phyloP scores from a whole-genome alignment of 768 basidiomycete species.

The Tephrocybe sp. region DNA sequence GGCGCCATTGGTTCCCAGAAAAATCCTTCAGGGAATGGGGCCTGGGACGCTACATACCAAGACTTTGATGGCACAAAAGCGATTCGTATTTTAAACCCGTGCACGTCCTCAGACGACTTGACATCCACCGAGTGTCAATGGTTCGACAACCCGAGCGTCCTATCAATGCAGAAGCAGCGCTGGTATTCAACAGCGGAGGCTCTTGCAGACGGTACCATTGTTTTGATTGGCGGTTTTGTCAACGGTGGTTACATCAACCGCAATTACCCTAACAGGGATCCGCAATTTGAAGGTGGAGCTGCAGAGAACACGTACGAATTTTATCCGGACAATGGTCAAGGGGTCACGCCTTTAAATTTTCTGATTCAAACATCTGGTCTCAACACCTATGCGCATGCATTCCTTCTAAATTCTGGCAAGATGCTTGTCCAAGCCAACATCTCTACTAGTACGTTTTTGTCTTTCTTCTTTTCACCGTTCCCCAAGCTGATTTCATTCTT shows the following conservation, averaged over 20 bases:
- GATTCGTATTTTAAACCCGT: conserved; percentile 83
- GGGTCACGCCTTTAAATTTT: conserved; percentile 61
- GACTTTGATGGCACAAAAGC: conserved; percentile 83
- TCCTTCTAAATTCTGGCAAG: conserved; percentile 72
- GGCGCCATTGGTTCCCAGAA: conserved; percentile 54
- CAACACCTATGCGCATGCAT: conserved; percentile 75
- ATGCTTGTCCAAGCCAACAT: conserved; percentile 83
- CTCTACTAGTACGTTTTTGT: conserved; percentile 59
- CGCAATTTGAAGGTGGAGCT: conserved; percentile 60
- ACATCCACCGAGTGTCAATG: conserved; percentile 55
- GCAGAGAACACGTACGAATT: conserved; percentile 86
- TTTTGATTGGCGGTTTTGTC: conserved; percentile 79
- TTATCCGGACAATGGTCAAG: conserved; percentile 59
- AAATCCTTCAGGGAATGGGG: conserved; percentile 43
- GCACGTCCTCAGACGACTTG: conserved; percentile 48
- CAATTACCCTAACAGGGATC: conserved; percentile 72
- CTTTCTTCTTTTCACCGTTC: not conserved
- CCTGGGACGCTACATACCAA: conserved; percentile 65
- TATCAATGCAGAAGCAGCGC: conserved; percentile 66
- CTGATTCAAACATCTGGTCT: conserved; percentile 71
- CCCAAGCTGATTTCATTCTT: not conserved
- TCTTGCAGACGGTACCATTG: conserved; percentile 72
- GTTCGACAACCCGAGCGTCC: conserved; percentile 63
- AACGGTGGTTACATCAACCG: conserved; percentile 80
- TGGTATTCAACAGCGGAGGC: conserved; percentile 82